Base-by-base conservation (phyloP, 108 stramenopile genomes). In the Skeletonema menzelii region DNA sequence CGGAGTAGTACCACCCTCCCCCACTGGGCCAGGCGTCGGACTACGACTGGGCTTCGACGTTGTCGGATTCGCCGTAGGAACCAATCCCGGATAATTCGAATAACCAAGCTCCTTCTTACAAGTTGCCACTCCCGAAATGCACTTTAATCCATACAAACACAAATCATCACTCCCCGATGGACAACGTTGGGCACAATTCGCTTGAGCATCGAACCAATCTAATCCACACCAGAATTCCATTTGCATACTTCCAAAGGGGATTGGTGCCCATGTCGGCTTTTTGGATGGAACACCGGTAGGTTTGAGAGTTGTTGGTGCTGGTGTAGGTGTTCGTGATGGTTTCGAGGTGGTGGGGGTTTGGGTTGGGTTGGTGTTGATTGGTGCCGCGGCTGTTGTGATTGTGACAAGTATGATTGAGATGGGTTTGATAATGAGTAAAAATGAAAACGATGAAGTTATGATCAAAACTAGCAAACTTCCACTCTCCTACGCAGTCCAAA, bases 191-290 rank as follows among this genome's bases (percentile, higher is more conserved):
- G 67, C 11, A 59, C 78, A 79, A 44, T 79, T 76, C 37, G 58
- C 22, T 58, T 55, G 32, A 28, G 77, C 77, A 44, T 79, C 77
- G 30, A 79, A 79, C 32, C 49, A 79, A 31, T 65, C 65, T 19
- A 67, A 20, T 53, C 77, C 77, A 31, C 77, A 79, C 77, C 77
- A 79, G 65, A 72, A 79, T 38, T 72, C 70, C 13, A 32, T 53
- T 40, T 71, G 70, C 19, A 63, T 57, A 40, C 72, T 71, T 24
- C 70, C 77, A 38, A 34, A 72, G 15, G 70, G 70, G 15, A 79
- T 49, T n/a, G 77, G 77, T 24, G 77, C 56, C 34, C 72, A 63
- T 13, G 77, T 72, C 42, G 77, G 77, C 22, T 40, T 65, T n/a
- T 26, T 53, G 66, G 77, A 79, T 17, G 77, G 77, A 0, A 60